Conservation (phyloP, 73 alveolate species). For the Loxodes magnus region DNA sequence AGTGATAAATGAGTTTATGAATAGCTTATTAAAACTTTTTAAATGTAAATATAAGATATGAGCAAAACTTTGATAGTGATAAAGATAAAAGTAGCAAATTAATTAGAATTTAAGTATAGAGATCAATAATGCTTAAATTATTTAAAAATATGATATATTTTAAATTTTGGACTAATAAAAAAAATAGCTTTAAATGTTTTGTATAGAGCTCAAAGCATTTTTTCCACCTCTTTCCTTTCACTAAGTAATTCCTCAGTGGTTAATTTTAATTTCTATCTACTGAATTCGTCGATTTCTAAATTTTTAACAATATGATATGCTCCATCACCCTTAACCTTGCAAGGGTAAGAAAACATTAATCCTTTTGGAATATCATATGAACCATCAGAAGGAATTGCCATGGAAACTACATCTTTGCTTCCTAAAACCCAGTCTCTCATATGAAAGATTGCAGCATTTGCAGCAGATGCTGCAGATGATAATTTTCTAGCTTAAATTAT, state of each 20-base stretch:
- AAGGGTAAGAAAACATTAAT: slow-evolving; percentile 81
- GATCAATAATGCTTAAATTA: no score
- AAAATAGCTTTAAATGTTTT: no score
- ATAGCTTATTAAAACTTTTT: no score
- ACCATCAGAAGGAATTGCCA: slow-evolving; percentile 82
- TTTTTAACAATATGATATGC: slow-evolving; percentile 58
- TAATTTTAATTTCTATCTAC: slow-evolving; percentile 36
- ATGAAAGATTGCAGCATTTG: slow-evolving; percentile 94
- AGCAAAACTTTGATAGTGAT: no score
- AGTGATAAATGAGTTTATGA: no score
- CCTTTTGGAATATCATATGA: slow-evolving; percentile 76
- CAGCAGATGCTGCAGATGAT: slow-evolving; percentile 96
- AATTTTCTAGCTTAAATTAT: slow-evolving; percentile 80
- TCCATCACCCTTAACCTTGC: slow-evolving; percentile 47
- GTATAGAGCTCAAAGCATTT: no score
- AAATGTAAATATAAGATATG: no score
- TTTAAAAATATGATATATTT: no score
- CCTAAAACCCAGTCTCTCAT: slow-evolving; percentile 96
- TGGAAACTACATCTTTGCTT: slow-evolving; percentile 67
- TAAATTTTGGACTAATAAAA: no score
- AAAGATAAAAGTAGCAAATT: no score
- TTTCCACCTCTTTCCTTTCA: slow-evolving; percentile 62
- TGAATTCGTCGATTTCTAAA: slow-evolving; percentile 48
- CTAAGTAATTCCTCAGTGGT: slow-evolving; percentile 62
- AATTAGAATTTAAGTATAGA: no score